These are phyloP conservation scores for Ophiostoma sp. DNA, from an alignment of 2,329 filamentous ascomycete genomes.

Conservation along the genomic window DNA sequence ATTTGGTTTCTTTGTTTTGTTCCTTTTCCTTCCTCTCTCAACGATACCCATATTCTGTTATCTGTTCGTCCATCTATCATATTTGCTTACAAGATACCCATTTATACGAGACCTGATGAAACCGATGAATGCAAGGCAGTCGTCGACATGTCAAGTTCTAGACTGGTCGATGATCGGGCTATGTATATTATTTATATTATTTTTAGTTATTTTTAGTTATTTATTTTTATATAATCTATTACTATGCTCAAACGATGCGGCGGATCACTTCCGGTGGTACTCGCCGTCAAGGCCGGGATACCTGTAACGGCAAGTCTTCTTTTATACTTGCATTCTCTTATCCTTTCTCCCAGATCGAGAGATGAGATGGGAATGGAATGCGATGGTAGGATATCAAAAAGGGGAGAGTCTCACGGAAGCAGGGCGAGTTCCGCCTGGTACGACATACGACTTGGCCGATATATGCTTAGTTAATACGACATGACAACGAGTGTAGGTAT, in stretches of 20 bases:
- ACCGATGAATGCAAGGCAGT: too few relatives aligned
- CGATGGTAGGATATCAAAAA: slow-evolving; percentile 11
- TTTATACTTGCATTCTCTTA: neutral
- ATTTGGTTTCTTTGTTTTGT: neutral
- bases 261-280: neutral
- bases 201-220: too few relatives aligned
- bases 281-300: neutral
- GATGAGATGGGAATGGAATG: neutral
- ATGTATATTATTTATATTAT: too few relatives aligned
- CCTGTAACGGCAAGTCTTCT: neutral
- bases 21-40: slow-evolving; percentile 11
- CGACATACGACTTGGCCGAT: neutral
- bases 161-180: too few relatives aligned
- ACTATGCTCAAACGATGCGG: too few relatives aligned
- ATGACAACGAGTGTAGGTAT: neutral
- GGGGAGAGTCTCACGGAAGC: slow-evolving; percentile 6
- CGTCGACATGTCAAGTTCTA: too few relatives aligned
- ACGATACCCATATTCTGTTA: slow-evolving; percentile 15
- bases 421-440: slow-evolving; percentile 12
- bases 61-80: neutral
- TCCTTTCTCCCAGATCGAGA: too few relatives aligned
- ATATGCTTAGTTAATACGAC: neutral
- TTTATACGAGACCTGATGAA: too few relatives aligned
- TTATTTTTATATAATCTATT: too few relatives aligned
- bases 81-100: too few relatives aligned